Conservation (phyloP, 169 alveolate species). For the Amoebophrya sp. region DNA sequence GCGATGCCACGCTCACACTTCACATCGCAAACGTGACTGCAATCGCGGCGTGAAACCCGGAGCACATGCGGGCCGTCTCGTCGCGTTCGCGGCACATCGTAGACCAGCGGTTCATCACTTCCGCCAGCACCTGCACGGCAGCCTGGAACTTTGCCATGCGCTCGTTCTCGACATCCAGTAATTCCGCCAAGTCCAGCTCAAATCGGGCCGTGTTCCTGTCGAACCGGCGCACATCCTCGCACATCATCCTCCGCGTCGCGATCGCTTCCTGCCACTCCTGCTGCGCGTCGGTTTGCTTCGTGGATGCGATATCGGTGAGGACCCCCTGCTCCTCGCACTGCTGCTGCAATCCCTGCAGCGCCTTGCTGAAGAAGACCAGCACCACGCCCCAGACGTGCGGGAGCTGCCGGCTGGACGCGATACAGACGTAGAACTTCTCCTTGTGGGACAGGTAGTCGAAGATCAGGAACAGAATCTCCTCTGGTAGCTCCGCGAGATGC, state of each 20-base stretch:
- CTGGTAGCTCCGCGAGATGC: neutral
- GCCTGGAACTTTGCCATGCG: neutral
- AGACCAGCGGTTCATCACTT: neutral
- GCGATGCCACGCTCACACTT: too few species aligned
- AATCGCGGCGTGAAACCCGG: neutral
- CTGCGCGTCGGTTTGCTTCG: neutral
- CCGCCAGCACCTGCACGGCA: neutral
- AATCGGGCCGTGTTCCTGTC: neutral
- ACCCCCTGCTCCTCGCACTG: neutral
- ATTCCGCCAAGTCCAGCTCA: neutral
- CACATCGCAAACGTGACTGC: neutral
- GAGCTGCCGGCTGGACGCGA: neutral
- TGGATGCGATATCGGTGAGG: neutral
- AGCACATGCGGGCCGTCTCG: neutral
- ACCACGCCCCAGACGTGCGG: constrained; percentile 13
- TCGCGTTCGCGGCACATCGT: neutral
- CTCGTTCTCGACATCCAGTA: neutral
- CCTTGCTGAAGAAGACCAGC: neutral
- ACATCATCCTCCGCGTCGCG: neutral
- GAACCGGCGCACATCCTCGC: neutral
- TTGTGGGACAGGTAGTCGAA: neutral
- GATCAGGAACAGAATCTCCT: neutral
- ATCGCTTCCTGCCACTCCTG: neutral
- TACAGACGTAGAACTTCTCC: neutral
- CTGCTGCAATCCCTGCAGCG: neutral